Evolutionary conservation across 441 rosid genomes (phyloP).

Genomic region (Melastoma candidum): DNA sequence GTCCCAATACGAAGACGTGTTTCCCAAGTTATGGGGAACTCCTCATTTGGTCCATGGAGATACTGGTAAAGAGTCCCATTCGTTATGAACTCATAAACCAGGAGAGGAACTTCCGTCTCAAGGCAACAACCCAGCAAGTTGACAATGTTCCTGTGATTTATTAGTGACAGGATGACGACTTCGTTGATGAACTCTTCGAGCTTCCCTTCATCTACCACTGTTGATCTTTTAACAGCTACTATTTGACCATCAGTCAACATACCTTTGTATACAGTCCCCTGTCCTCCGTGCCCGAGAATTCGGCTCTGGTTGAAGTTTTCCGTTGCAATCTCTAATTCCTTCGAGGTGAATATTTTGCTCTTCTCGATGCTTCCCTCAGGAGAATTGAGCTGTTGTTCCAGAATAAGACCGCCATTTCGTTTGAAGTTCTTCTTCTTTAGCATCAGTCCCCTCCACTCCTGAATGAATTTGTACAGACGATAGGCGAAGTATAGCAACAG

Average conservation of each 20-base stretch:
- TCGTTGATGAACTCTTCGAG: constrained; percentile 1
- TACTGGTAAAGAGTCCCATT: constrained; percentile 7
- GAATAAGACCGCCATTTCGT: too few relatives aligned
- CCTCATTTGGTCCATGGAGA: background rate
- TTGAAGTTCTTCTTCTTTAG: too few relatives aligned
- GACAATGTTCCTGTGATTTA: constrained; percentile 2
- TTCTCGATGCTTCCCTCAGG: too few relatives aligned
- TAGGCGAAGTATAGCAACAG: too few relatives aligned
- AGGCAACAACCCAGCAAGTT: background rate
- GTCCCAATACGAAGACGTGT: background rate
- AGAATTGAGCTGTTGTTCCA: too few relatives aligned
- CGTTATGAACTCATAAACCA: constrained; percentile 2
- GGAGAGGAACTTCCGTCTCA: constrained; percentile 2
- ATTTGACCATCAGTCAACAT: constrained; percentile 4
- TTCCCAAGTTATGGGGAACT: too few relatives aligned
- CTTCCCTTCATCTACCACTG: background rate
- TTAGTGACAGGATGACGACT: background rate
- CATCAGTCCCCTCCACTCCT: too few relatives aligned
- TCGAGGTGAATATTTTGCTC: too few relatives aligned
- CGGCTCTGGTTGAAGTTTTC: constrained; percentile 3
- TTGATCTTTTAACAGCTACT: constrained; percentile 4
- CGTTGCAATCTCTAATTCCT: constrained; percentile 1
- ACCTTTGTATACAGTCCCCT: constrained; percentile 7
- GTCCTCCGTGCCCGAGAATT: background rate
- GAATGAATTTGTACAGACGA: too few relatives aligned